Conservation (phyloP, 2,329 filamentous ascomycete species). For the Triangularia verruculosa region DNA sequence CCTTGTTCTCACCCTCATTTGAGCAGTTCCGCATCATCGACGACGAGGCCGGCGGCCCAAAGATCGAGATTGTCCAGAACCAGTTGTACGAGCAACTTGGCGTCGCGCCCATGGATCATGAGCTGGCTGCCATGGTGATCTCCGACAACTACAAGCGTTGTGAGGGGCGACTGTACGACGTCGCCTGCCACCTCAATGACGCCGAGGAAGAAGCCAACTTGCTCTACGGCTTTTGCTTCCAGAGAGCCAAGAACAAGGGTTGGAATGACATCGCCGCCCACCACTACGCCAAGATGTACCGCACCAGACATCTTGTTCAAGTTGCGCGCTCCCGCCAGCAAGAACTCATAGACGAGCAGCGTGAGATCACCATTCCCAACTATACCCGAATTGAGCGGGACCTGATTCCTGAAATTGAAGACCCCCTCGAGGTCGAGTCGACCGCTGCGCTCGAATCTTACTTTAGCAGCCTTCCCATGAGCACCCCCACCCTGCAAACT, state of each 20-base stretch:
- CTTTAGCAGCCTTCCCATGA: background rate
- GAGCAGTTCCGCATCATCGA: constrained; percentile 18
- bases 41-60: constrained; percentile 14
- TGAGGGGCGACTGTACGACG: background rate
- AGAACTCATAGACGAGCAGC: background rate
- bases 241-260: background rate
- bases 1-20: constrained; percentile 19
- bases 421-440: background rate
- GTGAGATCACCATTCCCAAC: background rate
- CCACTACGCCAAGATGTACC: background rate
- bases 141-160: constrained; percentile 18
- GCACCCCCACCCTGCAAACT: background rate
- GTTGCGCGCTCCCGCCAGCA: background rate
- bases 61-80: constrained; percentile 20
- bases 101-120: constrained; percentile 17
- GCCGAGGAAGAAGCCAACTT: background rate
- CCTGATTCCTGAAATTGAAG: background rate
- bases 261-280: background rate
- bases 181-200: background rate
- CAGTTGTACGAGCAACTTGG: background rate
- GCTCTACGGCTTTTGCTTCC: background rate
- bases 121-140: constrained; percentile 19
- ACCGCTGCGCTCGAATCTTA: background rate
- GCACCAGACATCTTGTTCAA: background rate
- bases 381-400: background rate